Percentiles rank a stretch among this genome's conserved stretches.
Evolutionary conservation across 768 basidiomycete species (phyloP).

Genomic region (Pleurotus tuoliensis): DNA sequence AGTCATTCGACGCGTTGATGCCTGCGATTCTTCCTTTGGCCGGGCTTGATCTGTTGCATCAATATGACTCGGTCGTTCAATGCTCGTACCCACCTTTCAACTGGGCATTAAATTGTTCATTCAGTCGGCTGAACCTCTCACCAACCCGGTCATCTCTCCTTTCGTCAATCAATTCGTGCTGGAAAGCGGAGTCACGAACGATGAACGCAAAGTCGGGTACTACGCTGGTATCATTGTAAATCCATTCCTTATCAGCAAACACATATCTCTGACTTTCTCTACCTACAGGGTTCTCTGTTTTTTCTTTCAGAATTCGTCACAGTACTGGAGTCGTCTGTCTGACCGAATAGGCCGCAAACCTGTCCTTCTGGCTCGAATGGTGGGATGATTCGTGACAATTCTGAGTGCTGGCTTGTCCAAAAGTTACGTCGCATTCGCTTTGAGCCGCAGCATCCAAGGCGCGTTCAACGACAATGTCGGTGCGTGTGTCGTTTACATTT

Average conservation of each 20-base stretch:
- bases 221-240: constrained; percentile 36
- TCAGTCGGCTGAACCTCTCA: constrained; percentile 32
- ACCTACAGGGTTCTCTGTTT: constrained; percentile 39
- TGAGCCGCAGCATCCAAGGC: constrained; percentile 23
- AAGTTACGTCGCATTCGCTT: constrained; percentile 29
- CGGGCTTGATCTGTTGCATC: no score
- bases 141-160: constrained; percentile 34
- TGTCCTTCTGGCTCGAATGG: constrained; percentile 35
- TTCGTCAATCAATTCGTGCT: constrained; percentile 35
- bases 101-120: constrained; percentile 27
- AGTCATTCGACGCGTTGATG: no score
- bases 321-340: constrained; percentile 42
- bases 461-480: constrained; percentile 31
- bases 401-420: constrained; percentile 38
- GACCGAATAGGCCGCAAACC: constrained; percentile 34
- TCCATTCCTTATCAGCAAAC: not conserved
- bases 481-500: not conserved
- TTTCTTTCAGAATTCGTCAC: constrained; percentile 40
- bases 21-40: no score
- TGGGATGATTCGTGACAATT: constrained; percentile 36
- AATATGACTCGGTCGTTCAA: no score
- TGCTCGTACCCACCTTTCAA: constrained; percentile 23
- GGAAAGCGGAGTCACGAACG: constrained; percentile 30
- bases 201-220: constrained; percentile 35
- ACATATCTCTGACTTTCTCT: not conserved